Evolutionary conservation across 202 grass and related monocot species (phyloP), one percentile per base, ranked within the genome.

Genomic region (Setaria italica): DNA sequence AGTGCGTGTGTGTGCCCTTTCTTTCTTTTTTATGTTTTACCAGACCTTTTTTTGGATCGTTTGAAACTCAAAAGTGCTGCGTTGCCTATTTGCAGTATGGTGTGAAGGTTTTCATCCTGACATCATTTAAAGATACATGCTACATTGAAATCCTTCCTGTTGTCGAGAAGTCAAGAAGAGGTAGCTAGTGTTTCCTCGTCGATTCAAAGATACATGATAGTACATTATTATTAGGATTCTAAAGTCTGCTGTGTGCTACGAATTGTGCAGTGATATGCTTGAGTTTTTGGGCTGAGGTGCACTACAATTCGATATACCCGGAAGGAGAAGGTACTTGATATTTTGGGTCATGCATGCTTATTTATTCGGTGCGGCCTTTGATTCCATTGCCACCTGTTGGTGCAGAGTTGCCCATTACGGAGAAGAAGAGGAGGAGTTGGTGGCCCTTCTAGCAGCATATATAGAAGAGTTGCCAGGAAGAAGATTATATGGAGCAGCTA

Each of bases 251-350:
- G 2, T 74, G 20, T 82, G 25, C 33, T 15, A 55, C 10, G 4
- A 20, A 63, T 33, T 21, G 4, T 72, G 42, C 78, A 98, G 95
- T 98, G 58, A 90, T 98, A 80, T 95, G 90, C 59, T 86, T 98
- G 89, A 95, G 95, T 60, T 98, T 98, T 87, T 98, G 95, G 95
- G 89, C 95, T 25, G 95, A 98, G 84, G 93, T 98, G 72, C 95
- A 95, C 84, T 98, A 98, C 86, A 98, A 98, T 72, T 98, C 95
- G 5, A 92, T 95, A 74, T 98, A 98, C 87, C 95, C 91, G 0
- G 90, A 94, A 94, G 95, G 91, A 95, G 25, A 25, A 25, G 95
- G 95, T 92, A 95, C 39, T 41, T 19, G 33, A 7, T 49, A 14
- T 19, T 57, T 67, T 57, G 30, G 72, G 8, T 76, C 5, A 65